Conservation (phyloP, 331 rosid genomes). For the Rhamnella rubrinervis region DNA sequence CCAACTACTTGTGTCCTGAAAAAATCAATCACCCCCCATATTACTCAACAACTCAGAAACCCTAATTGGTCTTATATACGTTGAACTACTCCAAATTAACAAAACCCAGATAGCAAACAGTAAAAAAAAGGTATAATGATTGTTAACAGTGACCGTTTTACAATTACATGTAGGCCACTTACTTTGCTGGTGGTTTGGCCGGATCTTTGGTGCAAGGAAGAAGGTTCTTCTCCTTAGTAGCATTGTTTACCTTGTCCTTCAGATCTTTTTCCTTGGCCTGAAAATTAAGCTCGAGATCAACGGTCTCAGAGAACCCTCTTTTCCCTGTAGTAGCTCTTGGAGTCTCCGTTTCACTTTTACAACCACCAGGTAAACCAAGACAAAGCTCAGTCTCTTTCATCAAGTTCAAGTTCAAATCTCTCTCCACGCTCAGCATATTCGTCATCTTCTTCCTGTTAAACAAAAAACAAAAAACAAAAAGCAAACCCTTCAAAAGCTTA, state of each 20-base stretch:
- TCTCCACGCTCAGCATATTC: conserved; percentile 31
- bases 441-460: conserved; percentile 43
- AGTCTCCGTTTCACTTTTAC: conserved; percentile 36
- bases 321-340: conserved; percentile 52
- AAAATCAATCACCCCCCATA: background rate
- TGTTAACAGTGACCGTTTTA: background rate
- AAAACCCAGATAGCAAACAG: too few relatives aligned
- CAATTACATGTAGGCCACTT: conserved; percentile 12
- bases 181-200: conserved; percentile 89
- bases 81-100: background rate
- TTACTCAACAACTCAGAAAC: background rate
- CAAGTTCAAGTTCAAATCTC: conserved; percentile 57
- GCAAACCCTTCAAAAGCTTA: background rate
- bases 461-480: conserved; percentile 13
- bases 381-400: conserved; percentile 94
- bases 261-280: conserved; percentile 56
- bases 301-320: conserved; percentile 91
- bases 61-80: background rate
- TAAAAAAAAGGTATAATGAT: background rate
- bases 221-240: conserved; percentile 43
- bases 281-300: conserved; percentile 84
- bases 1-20: conserved; percentile 97
- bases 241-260: conserved; percentile 40
- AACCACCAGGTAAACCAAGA: conserved; percentile 76
- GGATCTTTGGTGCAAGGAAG: conserved; percentile 62